Conservation (phyloP, 1,284 basidiomycete species). For the Takashimella koratensis region DNA sequence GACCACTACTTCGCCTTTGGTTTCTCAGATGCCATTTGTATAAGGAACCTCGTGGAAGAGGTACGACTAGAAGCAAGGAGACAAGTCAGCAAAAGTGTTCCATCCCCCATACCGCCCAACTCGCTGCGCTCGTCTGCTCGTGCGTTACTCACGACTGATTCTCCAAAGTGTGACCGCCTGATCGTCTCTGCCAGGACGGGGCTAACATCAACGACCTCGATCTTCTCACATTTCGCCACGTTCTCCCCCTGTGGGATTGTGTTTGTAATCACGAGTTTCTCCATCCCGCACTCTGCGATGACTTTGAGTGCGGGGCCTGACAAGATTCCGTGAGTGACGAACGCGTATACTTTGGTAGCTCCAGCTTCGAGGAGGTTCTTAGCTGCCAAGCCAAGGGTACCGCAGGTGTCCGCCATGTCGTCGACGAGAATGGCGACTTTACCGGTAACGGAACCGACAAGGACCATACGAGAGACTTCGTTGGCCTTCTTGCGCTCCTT, state of each 20-base stretch:
- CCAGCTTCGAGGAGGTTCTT: constrained; percentile 86
- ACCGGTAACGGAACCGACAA: constrained; percentile 89
- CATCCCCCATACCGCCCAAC: not conserved
- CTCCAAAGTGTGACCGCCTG: constrained; percentile 61
- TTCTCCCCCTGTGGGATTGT: constrained; percentile 89
- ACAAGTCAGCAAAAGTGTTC: not conserved
- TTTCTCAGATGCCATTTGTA: constrained; percentile 25
- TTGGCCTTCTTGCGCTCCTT: constrained; percentile 99
- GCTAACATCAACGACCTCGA: constrained; percentile 94
- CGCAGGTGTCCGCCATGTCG: constrained; percentile 99
- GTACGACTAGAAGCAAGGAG: constrained; percentile 39
- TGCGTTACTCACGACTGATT: constrained; percentile 46
- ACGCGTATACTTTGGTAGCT: constrained; percentile 77
- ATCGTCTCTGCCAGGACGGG: constrained; percentile 97
- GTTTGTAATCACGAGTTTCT: constrained; percentile 97
- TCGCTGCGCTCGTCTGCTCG: too few species aligned
- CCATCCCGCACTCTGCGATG: constrained; percentile 71
- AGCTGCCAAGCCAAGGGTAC: constrained; percentile 91
- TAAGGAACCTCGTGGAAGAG: constrained; percentile 52
- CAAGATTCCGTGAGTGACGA: constrained; percentile 97
- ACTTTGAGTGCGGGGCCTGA: constrained; percentile 77
- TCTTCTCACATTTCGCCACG: constrained; percentile 70
- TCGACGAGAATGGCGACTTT: constrained; percentile 98
- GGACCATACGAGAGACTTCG: constrained; percentile 97
- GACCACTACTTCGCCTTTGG: too few species aligned